phyloP scores from a whole-genome alignment of 192 early-diverging fungal genomes.

The Entrophospora sp. region DNA sequence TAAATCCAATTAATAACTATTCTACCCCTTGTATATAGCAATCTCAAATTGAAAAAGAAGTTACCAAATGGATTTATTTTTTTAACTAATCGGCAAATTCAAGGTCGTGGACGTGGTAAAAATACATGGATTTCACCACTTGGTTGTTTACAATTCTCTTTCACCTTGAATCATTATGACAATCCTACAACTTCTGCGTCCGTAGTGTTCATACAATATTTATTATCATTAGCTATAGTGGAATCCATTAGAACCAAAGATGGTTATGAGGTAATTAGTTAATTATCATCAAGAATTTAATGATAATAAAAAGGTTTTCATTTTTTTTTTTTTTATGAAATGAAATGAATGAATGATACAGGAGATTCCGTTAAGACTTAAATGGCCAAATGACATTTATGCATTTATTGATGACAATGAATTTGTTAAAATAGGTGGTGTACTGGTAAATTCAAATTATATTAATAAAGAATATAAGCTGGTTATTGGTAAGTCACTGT shows the following conservation, averaged over 20 bases:
- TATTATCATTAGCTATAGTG: slow-evolving; percentile 79
- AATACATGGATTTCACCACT: slow-evolving; percentile 94
- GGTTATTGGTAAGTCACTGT: slow-evolving; percentile 57
- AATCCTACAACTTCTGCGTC: slow-evolving; percentile 51
- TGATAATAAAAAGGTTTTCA: background rate
- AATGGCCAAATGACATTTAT: slow-evolving; percentile 99
- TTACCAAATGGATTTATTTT: slow-evolving; percentile 76
- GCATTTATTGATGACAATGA: slow-evolving; percentile 37
- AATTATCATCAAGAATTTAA: no score
- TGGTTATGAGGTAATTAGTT: slow-evolving; percentile 57
- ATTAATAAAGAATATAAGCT: slow-evolving; percentile 62
- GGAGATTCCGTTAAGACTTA: slow-evolving; percentile 72
- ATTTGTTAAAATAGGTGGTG: slow-evolving; percentile 79
- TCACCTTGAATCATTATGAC: slow-evolving; percentile 71
- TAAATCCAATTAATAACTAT: no score
- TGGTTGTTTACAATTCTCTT: slow-evolving; percentile 83
- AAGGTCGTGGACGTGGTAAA: slow-evolving; percentile 84
- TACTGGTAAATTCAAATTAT: slow-evolving; percentile 80
- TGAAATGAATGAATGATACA: background rate
- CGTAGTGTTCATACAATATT: slow-evolving; percentile 90
- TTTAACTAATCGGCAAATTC: slow-evolving; percentile 70
- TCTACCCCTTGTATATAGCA: slow-evolving; percentile 29
- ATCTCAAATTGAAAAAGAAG: slow-evolving; percentile 52
- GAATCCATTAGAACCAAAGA: slow-evolving; percentile 57
- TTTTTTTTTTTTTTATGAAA: no score